A percentile compares a stretch with the other conserved stretches of the same genome.
phyloP scores from a whole-genome alignment of 164 flowering plant genomes.

The Amborella trichopoda region DNA sequence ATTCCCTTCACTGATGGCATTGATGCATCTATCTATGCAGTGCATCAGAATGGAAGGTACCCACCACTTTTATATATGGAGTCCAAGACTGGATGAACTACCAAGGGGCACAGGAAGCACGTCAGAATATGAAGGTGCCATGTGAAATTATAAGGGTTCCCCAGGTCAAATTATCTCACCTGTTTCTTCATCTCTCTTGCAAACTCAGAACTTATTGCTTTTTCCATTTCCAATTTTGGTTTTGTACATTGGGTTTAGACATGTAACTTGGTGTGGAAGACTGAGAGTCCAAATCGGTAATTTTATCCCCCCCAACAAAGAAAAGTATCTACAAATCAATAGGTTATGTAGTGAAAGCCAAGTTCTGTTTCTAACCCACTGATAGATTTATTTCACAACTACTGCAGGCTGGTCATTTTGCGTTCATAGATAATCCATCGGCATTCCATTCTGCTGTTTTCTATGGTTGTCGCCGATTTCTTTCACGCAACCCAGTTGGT shows the following conservation, averaged over 20 bases:
- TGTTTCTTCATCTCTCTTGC: too few species aligned
- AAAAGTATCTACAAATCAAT: neutral
- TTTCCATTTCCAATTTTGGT: too few species aligned
- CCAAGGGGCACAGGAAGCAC: constrained; percentile 83
- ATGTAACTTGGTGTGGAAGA: too few species aligned
- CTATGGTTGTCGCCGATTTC: constrained; percentile 61
- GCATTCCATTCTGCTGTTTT: constrained; percentile 76
- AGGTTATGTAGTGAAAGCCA: neutral
- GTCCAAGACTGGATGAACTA: constrained; percentile 87
- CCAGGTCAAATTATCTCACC: too few species aligned
- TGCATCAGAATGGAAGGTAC: constrained; percentile 94
- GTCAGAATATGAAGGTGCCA: constrained; percentile 79
- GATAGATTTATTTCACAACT: neutral
- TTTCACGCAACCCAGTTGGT: constrained; percentile 20
- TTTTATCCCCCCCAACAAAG: neutral
- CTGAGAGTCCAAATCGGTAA: too few species aligned
- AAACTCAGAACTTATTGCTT: too few species aligned
- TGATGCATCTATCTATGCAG: constrained; percentile 22
- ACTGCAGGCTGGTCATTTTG: constrained; percentile 86
- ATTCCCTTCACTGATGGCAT: neutral
- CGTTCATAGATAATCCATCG: constrained; percentile 61
- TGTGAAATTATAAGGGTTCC: constrained; percentile 93
- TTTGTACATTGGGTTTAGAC: too few species aligned
- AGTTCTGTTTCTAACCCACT: neutral
- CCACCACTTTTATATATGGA: constrained; percentile 91